phyloP scores from a whole-genome alignment of 1,139 yeast genomes.

The Scheffersomyces segobiensis region DNA sequence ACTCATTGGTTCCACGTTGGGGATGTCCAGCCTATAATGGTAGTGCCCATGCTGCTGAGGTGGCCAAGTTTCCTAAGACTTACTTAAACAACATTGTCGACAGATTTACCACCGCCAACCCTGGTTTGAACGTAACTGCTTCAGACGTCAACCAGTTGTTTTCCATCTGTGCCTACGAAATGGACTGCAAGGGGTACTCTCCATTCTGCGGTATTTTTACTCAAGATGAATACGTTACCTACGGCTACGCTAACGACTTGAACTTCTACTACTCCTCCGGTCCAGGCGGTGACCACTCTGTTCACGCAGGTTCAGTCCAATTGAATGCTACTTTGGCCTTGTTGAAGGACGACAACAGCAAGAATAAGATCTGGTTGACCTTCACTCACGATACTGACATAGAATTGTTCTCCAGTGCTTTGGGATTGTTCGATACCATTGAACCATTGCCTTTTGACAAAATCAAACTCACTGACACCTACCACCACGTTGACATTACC shows the following conservation, averaged over 20 bases:
- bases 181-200: conserved; percentile 49
- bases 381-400: conserved; percentile 66
- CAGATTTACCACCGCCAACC: conserved; percentile 42
- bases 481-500: conserved; percentile 47
- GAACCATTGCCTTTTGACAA: conserved; percentile 29
- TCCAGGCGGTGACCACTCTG: conserved; percentile 22
- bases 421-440: conserved; percentile 47
- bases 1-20: conserved; percentile 31
- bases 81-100: conserved; percentile 40
- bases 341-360: conserved; percentile 23
- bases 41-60: conserved; percentile 10
- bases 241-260: conserved; percentile 45
- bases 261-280: conserved; percentile 33
- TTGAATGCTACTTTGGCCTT: conserved; percentile 32
- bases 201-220: conserved; percentile 50
- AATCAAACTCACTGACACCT: conserved; percentile 40
- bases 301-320: conserved; percentile 30
- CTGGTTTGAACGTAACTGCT: conserved; percentile 38
- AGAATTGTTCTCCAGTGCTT: conserved; percentile 47
- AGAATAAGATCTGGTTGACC: conserved; percentile 42
- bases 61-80: conserved; percentile 15
- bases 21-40: conserved; percentile 21
- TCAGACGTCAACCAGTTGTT: conserved; percentile 40
- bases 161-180: conserved; percentile 49
- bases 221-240: conserved; percentile 49